Conservation (phyloP, 768 basidiomycete species). For the Gelatoporia subvermispora region DNA sequence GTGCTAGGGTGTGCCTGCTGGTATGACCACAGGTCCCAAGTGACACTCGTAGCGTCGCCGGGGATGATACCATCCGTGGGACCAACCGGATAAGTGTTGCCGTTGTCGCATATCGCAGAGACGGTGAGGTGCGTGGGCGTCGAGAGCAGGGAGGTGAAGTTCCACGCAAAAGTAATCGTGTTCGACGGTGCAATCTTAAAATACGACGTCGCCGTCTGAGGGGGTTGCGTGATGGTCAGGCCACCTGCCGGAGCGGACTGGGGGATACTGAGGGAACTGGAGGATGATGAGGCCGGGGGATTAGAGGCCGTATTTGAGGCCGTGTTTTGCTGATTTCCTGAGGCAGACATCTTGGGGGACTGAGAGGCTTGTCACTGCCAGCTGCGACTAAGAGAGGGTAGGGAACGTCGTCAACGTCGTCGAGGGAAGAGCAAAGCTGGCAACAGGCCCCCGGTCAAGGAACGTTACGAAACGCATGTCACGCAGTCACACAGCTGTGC, state of each 20-base stretch:
- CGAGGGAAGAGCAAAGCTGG: background rate
- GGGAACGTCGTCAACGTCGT: background rate
- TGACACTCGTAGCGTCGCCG: conserved; percentile 64
- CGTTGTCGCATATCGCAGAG: conserved; percentile 78
- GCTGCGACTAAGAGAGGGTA: background rate
- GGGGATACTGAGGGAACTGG: conserved; percentile 33
- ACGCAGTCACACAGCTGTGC: background rate
- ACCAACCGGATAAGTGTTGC: conserved; percentile 86
- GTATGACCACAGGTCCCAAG: conserved; percentile 80
- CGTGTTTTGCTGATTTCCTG: background rate
- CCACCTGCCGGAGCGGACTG: conserved; percentile 53
- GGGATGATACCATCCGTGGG: conserved; percentile 67
- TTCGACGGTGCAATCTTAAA: conserved; percentile 80
- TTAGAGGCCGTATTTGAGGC: background rate
- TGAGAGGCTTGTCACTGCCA: background rate
- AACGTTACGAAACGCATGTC: too few relatives aligned
- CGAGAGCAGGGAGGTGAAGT: conserved; percentile 68
- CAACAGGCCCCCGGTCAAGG: background rate
- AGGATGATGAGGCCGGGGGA: background rate
- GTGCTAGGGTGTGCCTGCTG: conserved; percentile 56
- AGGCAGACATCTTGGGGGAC: background rate
- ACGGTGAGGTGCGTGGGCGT: conserved; percentile 76
- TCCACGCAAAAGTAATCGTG: conserved; percentile 87
- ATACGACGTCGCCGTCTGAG: conserved; percentile 75
- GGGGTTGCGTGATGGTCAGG: conserved; percentile 76